Evolutionary conservation across 2,329 filamentous ascomycete genomes (phyloP).

Genomic region (Microcyclosporella mali): DNA sequence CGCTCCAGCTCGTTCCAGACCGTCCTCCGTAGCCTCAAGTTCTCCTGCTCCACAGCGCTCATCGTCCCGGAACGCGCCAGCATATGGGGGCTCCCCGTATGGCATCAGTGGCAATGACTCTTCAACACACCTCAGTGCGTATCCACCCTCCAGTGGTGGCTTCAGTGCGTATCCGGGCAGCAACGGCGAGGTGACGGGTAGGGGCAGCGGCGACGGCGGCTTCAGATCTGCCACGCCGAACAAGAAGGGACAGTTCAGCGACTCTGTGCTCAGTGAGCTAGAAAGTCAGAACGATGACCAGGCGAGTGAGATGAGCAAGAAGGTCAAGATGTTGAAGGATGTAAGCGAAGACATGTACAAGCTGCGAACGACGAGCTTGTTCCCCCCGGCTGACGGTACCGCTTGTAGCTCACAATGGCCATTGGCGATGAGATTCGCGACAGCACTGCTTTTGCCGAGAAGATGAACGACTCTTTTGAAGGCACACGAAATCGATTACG

Average conservation of each 20-base stretch:
- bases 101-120: constrained; percentile 17
- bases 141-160: constrained; percentile 11
- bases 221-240: constrained; percentile 43
- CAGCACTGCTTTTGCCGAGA: constrained; percentile 78
- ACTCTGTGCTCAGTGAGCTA: constrained; percentile 83
- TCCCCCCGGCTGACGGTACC: background rate
- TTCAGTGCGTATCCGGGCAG: constrained; percentile 30
- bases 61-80: constrained; percentile 18
- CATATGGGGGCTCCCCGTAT: constrained; percentile 19
- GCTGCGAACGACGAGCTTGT: background rate
- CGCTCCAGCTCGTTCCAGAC: constrained; percentile 24
- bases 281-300: constrained; percentile 93
- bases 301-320: constrained; percentile 82
- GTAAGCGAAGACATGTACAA: constrained; percentile 46
- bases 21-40: constrained; percentile 29
- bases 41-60: constrained; percentile 18
- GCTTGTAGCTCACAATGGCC: constrained; percentile 70
- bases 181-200: constrained; percentile 13
- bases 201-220: constrained; percentile 20
- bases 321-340: constrained; percentile 83
- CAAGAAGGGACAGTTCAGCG: constrained; percentile 78
- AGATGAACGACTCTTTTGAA: constrained; percentile 95
- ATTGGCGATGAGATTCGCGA: constrained; percentile 96
- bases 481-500: constrained; percentile 70
- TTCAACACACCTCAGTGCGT: constrained; percentile 11